These are phyloP conservation scores for Fomitopsis schrenkii DNA, from an alignment of 1,284 basidiomycete genomes.

Conservation along the genomic window DNA sequence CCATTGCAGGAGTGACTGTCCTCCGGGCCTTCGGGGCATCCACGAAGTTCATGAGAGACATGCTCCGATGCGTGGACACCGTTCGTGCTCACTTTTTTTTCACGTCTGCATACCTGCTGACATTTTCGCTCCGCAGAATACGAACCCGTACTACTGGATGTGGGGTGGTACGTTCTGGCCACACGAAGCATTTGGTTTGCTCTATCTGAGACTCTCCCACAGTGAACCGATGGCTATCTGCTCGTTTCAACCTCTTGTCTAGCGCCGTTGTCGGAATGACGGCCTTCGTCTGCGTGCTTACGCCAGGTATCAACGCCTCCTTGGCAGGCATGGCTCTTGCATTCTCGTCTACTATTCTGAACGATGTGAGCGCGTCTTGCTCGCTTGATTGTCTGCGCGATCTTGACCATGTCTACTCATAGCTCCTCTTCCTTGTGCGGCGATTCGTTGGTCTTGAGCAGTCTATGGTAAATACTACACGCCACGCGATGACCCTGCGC, in stretches of 20 bases:
- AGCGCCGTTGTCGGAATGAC: slow-evolving; percentile 70
- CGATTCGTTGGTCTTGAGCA: slow-evolving; percentile 86
- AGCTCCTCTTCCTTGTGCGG: slow-evolving; percentile 53
- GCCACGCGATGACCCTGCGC: background rate
- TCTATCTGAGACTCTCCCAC: background rate
- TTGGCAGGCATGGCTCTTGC: slow-evolving; percentile 83
- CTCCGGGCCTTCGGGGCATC: slow-evolving; percentile 86
- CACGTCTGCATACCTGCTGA: slow-evolving; percentile 5
- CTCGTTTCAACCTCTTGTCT: slow-evolving; percentile 82
- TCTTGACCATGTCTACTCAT: background rate
- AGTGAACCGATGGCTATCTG: slow-evolving; percentile 80
- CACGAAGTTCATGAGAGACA: slow-evolving; percentile 82
- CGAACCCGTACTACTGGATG: slow-evolving; percentile 82
- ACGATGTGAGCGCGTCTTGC: slow-evolving; percentile 49
- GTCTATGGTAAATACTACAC: slow-evolving; percentile 62
- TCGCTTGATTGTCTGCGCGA: too few relatives aligned
- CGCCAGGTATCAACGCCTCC: slow-evolving; percentile 70
- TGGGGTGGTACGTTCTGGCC: slow-evolving; percentile 61
- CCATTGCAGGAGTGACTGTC: slow-evolving; percentile 84
- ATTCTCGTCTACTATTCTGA: slow-evolving; percentile 74
- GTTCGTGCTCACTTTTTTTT: slow-evolving; percentile 34
- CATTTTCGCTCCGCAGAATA: slow-evolving; percentile 44
- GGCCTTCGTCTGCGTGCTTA: slow-evolving; percentile 63
- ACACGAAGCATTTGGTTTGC: background rate
- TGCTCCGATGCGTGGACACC: slow-evolving; percentile 83